Percentiles rank a stretch among this genome's conserved stretches.
Conservation (phyloP, 164 flowering plant species). For the Cinnamomum micranthum region DNA sequence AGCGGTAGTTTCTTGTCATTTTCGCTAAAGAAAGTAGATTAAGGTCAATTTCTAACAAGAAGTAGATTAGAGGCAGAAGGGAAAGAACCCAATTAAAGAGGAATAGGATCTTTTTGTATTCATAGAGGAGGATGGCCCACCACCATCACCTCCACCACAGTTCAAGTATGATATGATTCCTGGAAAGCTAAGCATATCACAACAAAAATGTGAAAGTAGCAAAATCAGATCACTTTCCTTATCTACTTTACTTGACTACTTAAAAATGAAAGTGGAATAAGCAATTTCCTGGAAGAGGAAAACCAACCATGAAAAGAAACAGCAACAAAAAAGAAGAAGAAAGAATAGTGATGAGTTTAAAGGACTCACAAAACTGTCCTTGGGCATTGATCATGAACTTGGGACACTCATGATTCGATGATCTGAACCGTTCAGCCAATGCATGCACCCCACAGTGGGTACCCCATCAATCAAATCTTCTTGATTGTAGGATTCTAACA, state of each 20-base stretch:
- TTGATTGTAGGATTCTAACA: no score
- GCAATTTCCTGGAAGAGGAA: neutral
- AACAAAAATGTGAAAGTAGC: slow-evolving; percentile 1
- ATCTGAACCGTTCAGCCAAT: no score
- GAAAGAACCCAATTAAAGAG: neutral
- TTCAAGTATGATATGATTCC: slow-evolving; percentile 1
- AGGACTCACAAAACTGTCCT: no score
- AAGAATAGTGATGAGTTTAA: neutral
- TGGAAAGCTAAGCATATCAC: slow-evolving; percentile 5
- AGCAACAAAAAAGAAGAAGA: neutral
- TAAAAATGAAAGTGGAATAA: neutral
- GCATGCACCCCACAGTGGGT: no score
- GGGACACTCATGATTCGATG: no score
- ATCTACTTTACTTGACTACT: neutral
- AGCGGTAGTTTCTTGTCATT: neutral
- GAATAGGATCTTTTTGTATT: neutral
- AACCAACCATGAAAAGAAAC: neutral
- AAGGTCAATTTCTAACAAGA: neutral
- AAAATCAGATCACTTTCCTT: neutral
- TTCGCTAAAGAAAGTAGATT: neutral
- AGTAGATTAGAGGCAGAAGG: neutral
- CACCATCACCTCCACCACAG: slow-evolving; percentile 2
- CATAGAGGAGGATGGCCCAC: slow-evolving; percentile 1
- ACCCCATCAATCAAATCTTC: no score
- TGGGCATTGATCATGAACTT: no score